Base-by-base conservation (phyloP, 371 early-diverging fungal genomes). In the Apophysomyces elegans region DNA sequence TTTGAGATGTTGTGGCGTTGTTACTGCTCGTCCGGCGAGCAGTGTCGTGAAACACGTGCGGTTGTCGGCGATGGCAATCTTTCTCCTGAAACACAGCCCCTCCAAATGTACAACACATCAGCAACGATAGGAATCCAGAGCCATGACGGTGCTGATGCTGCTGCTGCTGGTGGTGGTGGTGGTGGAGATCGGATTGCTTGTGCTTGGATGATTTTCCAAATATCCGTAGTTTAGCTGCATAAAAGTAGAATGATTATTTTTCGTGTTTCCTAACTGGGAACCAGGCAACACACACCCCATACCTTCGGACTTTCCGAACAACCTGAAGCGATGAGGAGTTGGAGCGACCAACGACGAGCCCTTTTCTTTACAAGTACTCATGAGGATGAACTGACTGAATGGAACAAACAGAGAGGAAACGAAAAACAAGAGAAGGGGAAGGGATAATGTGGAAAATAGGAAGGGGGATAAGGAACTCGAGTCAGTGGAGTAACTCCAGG, bases 81-180 rank as follows among this genome's bases (percentile, higher is more conserved):
- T 45, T 61, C 45, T 61, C 61, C 46, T 61, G 61, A 45, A 45
- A 61, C 61, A 61, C 61, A 61, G 69, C 69, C 5, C 69, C 69
- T 38, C 57, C 60, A 14, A 58, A 57, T 16, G 71, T 64, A 46
- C 71, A 71, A 43, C 71, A 71, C 18, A 71, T 47, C 50, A 71
- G 26, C 26, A 71, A 38, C 16, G 71, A 71, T 41, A 71, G 43
- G 38, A 71, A 67, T 16, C 72, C 65, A 41, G 50, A 59, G 47
- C 70, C 60, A 21, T 47, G 63, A 61, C 26, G 63, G 56, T 26
- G 32, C 32, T 26, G 32, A 26, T 26, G 32, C 32, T 26, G 32
- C 32, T 26, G 32, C 1, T 26, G 32, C 32, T 26, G 26, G 26
- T 26, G 32, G 32, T 26, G 1, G 32, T 26, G 32, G 3, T 56